A percentile compares a stretch with the other conserved stretches of the same genome.
phyloP scores from a whole-genome alignment of 495 filamentous ascomycete genomes.

The Bacidia gigantensis region DNA sequence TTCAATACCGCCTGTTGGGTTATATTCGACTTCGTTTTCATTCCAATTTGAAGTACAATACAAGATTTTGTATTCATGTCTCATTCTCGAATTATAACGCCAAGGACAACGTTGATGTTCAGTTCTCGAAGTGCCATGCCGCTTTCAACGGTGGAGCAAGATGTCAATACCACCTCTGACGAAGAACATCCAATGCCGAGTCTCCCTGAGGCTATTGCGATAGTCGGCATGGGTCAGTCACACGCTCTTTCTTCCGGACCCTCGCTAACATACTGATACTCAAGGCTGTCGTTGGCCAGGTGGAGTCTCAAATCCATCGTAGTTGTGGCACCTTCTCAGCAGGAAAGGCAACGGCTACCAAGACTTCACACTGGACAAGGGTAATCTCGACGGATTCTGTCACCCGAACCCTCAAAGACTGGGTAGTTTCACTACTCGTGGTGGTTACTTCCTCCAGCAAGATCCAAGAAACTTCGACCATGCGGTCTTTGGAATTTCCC shows the following conservation, averaged over 20 bases:
- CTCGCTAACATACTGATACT: neutral
- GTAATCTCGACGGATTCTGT: neutral
- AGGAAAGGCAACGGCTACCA: constrained; percentile 15
- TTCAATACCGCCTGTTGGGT: no score
- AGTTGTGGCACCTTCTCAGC: constrained; percentile 37
- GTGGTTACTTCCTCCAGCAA: constrained; percentile 38
- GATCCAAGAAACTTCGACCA: constrained; percentile 22
- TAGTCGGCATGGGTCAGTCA: constrained; percentile 34
- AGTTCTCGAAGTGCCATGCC: no score
- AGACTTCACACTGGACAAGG: neutral
- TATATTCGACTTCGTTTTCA: no score
- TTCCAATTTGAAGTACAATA: no score
- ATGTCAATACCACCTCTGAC: no score
- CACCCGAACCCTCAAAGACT: constrained; percentile 8
- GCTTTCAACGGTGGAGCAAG: no score
- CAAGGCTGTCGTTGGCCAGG: constrained; percentile 28
- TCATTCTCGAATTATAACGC: no score
- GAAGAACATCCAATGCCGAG: no score
- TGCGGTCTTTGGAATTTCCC: constrained; percentile 29
- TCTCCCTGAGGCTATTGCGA: constrained; percentile 27
- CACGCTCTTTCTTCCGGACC: neutral
- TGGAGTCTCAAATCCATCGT: constrained; percentile 35
- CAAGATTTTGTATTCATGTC: no score
- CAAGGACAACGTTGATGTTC: no score
- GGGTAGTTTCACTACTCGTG: constrained; percentile 24